Base-by-base conservation (phyloP, 345 rosid species). In the Populus pruinosa region DNA sequence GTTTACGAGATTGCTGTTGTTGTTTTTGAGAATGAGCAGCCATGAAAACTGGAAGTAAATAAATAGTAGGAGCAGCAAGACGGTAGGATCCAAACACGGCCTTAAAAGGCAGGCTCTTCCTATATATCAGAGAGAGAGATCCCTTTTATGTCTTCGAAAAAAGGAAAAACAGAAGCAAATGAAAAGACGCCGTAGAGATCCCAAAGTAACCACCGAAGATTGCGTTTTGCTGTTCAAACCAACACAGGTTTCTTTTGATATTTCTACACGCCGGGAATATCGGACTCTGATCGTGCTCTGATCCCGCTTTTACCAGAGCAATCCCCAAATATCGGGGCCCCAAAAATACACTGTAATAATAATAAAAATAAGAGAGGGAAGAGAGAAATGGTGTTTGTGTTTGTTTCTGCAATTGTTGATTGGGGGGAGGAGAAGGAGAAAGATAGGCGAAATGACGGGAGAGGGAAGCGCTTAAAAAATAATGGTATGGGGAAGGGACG, bases 71-170 rank as follows among this genome's bases (percentile, higher is more conserved):
- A 68, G 71, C 50, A 71, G n/a, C 33, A 29, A 70, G 44, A 12
- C n/a, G 1, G 38, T 8, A 50, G 35, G 59, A 47, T 49, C 74
- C 61, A 71, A 71, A 49, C 74, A 71, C 63, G 9, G 74, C 62
- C 74, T 71, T 49, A 71, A 36, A 8, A 67, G 63, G 70, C 70
- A 17, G 70, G 44, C 47, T 38, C 43, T 59, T 59, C 64, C 29
- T 59, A 10, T 59, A 56, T 56, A 59, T 10, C 29, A 10, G 64
- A 43, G 47, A 13, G 47, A 0, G 47, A 2, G 44, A 59, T 59
- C 29, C 29, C 10, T 47, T 47, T 47, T 47, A 43, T 43, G 47
- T 43, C 53, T 14, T 47, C 53, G 53, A 13, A 36, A 67, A 1
- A 36, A 35, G 8, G 43, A 3, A 67, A 65, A 10, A 16, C 33